Base-by-base conservation (phyloP, 2,329 filamentous ascomycete species). In the Colletotrichum trifolii region DNA sequence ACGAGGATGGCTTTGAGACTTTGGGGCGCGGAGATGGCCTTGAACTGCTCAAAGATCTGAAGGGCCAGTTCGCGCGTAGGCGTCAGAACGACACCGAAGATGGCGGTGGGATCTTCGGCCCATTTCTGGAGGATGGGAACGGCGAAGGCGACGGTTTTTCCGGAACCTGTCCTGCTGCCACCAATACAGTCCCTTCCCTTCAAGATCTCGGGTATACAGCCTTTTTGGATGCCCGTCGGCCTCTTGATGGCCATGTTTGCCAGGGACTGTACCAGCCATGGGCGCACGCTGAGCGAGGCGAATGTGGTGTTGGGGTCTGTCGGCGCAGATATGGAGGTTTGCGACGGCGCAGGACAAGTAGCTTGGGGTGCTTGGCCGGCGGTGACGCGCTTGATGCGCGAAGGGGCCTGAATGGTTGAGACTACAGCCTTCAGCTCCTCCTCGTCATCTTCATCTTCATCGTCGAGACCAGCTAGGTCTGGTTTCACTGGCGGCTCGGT, bases 1-100 rank as follows among this genome's bases (percentile, higher is more conserved):
- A 99, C 86, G n/a, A 99, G 85, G 48, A 95, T 84, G 4, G 91
- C 89, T 76, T 97, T 97, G 70, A 99, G 86, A 61, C 90, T 91
- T 73, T 97, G 93, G 0, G 92, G 91, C 4, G 94, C 89, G 3
- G 93, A 95, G 60, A 99, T 93, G 12, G 96, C 96, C 74, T 93
- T 93, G 81, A 98, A 90, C 77, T 99, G 96, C 79, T 99, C 96
- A 76, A 91, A 96, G 54, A 99, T 97, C 75, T 99, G 96, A 25
- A 98, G 86, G 4, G 96, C 96, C 64, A 99, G 87, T 80, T 99
- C 96, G 72, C 91, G 87, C 7, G 93, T 97, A 17, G 94, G 94
- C 8, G 96, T 99, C 73, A 99, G 80, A 12, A 99, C 87, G 6
- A 99, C 82, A 2, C 89, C 95, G 77, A 93, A 99, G 71, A 98